phyloP scores from a whole-genome alignment of 495 filamentous ascomycete species.

The Penicillium roqueforti region DNA sequence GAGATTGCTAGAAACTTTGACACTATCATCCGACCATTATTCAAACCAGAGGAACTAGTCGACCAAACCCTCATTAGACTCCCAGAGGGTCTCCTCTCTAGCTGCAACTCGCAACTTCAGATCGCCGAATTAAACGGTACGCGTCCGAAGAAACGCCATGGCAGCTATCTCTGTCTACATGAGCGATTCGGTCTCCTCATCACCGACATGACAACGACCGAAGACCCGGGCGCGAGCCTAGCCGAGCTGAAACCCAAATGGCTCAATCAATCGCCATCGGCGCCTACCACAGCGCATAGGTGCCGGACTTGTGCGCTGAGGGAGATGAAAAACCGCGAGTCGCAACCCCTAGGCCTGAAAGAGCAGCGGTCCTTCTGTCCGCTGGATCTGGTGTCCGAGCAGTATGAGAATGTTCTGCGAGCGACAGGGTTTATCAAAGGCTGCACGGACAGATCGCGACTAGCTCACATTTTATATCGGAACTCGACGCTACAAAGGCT shows the following conservation, averaged over 20 bases:
- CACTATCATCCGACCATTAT: slow-evolving; percentile 52
- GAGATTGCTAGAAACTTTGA: slow-evolving; percentile 57
- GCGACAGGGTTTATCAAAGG: slow-evolving; percentile 37
- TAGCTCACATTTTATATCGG: slow-evolving; percentile 36
- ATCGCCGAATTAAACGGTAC: slow-evolving; percentile 27
- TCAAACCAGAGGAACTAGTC: slow-evolving; percentile 54
- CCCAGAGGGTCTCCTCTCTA: slow-evolving; percentile 38
- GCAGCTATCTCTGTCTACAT: slow-evolving; percentile 55
- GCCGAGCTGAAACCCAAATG: slow-evolving; percentile 95
- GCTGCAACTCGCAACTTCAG: slow-evolving; percentile 51
- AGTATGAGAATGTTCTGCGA: slow-evolving; percentile 34
- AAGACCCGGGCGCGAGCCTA: slow-evolving; percentile 41
- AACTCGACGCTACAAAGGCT: slow-evolving; percentile 36
- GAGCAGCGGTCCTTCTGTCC: slow-evolving; percentile 51
- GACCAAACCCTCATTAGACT: slow-evolving; percentile 56
- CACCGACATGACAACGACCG: slow-evolving; percentile 67
- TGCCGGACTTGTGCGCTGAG: slow-evolving; percentile 86
- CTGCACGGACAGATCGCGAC: slow-evolving; percentile 31
- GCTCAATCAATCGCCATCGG: slow-evolving; percentile 77
- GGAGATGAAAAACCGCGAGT: slow-evolving; percentile 49
- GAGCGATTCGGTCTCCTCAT: slow-evolving; percentile 66
- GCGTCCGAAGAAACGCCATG: slow-evolving; percentile 46
- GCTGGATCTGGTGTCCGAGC: slow-evolving; percentile 48
- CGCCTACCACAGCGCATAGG: slow-evolving; percentile 57
- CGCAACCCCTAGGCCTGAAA: slow-evolving; percentile 17